These are phyloP conservation scores for Linanthus parryae DNA, from an alignment of 148 eudicot species.

Conservation along the genomic window DNA sequence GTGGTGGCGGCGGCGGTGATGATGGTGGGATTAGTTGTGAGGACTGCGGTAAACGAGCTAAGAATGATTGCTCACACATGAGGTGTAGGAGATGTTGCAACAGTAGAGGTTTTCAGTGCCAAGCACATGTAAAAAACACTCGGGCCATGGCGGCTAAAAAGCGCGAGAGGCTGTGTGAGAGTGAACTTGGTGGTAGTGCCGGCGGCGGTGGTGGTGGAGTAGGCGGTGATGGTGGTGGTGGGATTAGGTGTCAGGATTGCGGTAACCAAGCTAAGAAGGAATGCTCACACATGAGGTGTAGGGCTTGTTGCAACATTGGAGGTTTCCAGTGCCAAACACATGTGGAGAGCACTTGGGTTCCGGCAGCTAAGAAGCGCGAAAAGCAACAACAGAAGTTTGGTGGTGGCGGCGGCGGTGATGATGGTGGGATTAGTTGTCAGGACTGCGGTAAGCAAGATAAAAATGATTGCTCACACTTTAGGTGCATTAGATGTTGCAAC, in stretches of 20 bases:
- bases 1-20: not conserved
- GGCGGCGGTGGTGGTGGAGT: not conserved
- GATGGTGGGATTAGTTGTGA: not conserved
- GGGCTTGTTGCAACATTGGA: slow-evolving; percentile 83
- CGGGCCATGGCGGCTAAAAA: too few relatives aligned
- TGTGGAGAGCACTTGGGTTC: slow-evolving; percentile 94
- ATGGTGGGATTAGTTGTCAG: too few relatives aligned
- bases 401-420: not conserved
- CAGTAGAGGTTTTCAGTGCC: too few relatives aligned
- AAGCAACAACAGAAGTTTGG: slow-evolving; percentile 40
- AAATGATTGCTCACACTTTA: too few relatives aligned
- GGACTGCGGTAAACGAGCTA: too few relatives aligned
- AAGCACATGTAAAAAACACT: too few relatives aligned
- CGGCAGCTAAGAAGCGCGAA: slow-evolving; percentile 77
- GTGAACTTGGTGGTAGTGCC: too few relatives aligned
- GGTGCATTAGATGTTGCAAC: too few relatives aligned
- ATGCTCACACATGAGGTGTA: slow-evolving; percentile 63
- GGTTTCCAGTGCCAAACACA: slow-evolving; percentile 81
- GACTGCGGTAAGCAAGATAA: too few relatives aligned
- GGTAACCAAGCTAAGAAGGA: slow-evolving; percentile 92
- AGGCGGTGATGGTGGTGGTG: slow-evolving; percentile 26
- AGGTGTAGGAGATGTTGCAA: too few relatives aligned
- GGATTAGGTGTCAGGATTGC: slow-evolving; percentile 75
- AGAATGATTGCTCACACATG: too few relatives aligned
- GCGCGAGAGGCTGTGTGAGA: too few relatives aligned